These are phyloP conservation scores for Peronospora destructor DNA, from an alignment of 352 stramenopile species.

Conservation along the genomic window DNA sequence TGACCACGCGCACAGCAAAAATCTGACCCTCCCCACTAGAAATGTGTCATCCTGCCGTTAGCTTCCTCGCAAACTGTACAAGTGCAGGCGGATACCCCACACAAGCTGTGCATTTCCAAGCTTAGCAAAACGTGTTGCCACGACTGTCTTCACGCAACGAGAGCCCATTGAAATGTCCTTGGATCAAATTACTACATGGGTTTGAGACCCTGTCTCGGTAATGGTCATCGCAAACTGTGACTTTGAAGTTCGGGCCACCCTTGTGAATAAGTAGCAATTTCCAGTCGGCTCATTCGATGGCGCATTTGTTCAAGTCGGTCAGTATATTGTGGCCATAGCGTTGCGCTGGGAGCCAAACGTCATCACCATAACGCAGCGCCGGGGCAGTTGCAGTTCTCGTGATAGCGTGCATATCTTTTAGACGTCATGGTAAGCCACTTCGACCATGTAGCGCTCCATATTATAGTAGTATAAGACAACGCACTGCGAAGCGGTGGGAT, in stretches of 20 bases:
- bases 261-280: constrained; percentile 76
- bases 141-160: constrained; percentile 40
- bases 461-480: constrained; percentile 86
- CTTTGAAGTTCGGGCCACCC: constrained; percentile 68
- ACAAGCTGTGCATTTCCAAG: constrained; percentile 49
- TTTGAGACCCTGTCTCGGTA: constrained; percentile 70
- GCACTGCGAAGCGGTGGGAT: constrained; percentile 44
- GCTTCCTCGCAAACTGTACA: constrained; percentile 46
- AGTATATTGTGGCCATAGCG: constrained; percentile 85
- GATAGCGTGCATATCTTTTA: constrained; percentile 72
- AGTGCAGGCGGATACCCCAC: constrained; percentile 39
- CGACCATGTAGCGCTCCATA: constrained; percentile 59
- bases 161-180: constrained; percentile 58
- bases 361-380: constrained; percentile 41
- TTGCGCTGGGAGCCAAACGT: constrained; percentile 60
- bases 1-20: constrained; percentile 23
- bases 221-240: constrained; percentile 69
- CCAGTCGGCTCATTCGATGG: constrained; percentile 83
- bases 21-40: constrained; percentile 39
- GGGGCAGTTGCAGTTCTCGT: constrained; percentile 74
- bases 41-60: constrained; percentile 70
- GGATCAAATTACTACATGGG: constrained; percentile 75
- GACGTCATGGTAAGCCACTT: constrained; percentile 59
- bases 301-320: constrained; percentile 72
- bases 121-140: constrained; percentile 39